These are phyloP conservation scores for Desmodesmus armatus DNA, from an alignment of 139 green algal species.

Conservation along the genomic window DNA sequence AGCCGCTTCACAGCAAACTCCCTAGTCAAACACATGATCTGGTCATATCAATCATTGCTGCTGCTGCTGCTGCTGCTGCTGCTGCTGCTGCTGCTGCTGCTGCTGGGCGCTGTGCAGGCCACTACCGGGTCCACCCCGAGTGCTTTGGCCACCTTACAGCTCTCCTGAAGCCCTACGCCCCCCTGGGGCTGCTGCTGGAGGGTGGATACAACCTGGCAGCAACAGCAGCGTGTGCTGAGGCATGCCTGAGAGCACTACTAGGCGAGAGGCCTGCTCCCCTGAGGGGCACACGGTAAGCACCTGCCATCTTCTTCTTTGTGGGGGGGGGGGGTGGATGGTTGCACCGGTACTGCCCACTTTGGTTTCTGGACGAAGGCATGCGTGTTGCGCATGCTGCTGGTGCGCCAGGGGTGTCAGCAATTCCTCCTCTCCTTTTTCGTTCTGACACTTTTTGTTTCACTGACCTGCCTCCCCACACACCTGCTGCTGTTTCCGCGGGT, in stretches of 20 bases:
- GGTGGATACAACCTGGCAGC: constrained; percentile 75
- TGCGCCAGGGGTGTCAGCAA: neutral
- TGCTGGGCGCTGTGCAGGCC: constrained; percentile 46
- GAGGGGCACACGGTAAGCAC: constrained; percentile 27
- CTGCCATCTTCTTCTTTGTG: neutral
- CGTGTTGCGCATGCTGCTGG: neutral
- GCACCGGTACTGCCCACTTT: too few relatives aligned
- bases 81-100: constrained; percentile 82
- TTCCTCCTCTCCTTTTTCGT: neutral
- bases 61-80: constrained; percentile 83
- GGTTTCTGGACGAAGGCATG: too few relatives aligned
- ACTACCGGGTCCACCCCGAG: constrained; percentile 65
- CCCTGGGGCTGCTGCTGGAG: constrained; percentile 64
- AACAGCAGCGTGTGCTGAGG: constrained; percentile 65
- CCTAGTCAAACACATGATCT: too few relatives aligned
- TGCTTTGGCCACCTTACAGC: constrained; percentile 74
- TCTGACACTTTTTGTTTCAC: neutral
- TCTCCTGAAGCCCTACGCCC: constrained; percentile 67
- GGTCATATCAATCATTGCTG: too few relatives aligned
- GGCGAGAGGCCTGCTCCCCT: constrained; percentile 61
- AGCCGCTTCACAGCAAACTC: too few relatives aligned
- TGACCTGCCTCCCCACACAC: too few relatives aligned
- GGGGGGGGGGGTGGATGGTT: neutral
- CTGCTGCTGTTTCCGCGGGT: neutral
- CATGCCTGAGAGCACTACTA: constrained; percentile 74